Percentiles rank a stretch among this genome's conserved stretches.
Conservation (phyloP, 306 rosid genomes). For the Hippophae rhamnoides region DNA sequence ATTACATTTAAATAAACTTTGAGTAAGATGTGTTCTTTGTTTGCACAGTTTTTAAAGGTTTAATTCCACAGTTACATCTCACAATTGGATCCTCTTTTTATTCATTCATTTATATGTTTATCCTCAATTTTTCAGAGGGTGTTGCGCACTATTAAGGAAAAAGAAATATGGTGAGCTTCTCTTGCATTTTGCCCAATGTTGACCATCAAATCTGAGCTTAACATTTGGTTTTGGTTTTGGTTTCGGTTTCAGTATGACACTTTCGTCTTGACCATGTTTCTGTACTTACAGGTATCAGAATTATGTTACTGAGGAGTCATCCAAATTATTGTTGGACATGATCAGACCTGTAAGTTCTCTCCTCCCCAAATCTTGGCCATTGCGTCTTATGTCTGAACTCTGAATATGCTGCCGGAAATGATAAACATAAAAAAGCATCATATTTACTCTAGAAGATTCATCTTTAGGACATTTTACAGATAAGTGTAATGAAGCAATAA, state of each 20-base stretch:
- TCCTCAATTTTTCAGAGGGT: constrained; percentile 33
- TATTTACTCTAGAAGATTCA: no score
- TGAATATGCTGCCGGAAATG: constrained; percentile 13
- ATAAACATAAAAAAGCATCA: not conserved
- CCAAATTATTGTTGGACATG: constrained; percentile 44
- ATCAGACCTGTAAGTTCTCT: constrained; percentile 48
- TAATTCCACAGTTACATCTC: no score
- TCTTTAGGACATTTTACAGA: no score
- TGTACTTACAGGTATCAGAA: constrained; percentile 49
- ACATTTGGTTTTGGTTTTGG: not conserved
- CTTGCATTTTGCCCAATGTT: constrained; percentile 10
- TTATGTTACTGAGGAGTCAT: constrained; percentile 47
- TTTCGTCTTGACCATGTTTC: constrained; percentile 17
- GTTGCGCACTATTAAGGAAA: constrained; percentile 13
- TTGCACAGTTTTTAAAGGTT: no score
- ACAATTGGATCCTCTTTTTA: no score
- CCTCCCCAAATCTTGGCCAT: constrained; percentile 4
- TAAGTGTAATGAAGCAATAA: no score
- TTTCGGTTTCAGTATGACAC: constrained; percentile 1
- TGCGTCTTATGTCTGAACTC: constrained; percentile 16
- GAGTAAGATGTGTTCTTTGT: no score
- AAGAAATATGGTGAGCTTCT: constrained; percentile 45
- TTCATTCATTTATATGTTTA: not conserved
- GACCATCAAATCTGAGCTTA: not conserved
- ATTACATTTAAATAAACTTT: constrained; percentile 5